Percentiles rank a stretch among this genome's conserved stretches.
phyloP scores from a whole-genome alignment of 345 rosid species.

The Bruguiera parviflora region DNA sequence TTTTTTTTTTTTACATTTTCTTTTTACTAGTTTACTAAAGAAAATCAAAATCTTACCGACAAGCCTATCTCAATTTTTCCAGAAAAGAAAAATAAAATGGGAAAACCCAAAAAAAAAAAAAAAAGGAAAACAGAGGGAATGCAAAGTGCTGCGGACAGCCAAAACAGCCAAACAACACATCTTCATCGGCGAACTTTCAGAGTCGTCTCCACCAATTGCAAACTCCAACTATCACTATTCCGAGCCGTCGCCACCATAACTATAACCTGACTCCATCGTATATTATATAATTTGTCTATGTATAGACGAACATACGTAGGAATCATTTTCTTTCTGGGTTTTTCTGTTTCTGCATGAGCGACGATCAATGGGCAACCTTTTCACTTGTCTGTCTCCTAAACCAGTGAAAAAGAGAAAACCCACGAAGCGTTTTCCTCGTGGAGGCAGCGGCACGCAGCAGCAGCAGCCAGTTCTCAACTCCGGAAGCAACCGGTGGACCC shows the following conservation, averaged over 20 bases:
- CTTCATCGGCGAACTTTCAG: background rate
- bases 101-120: background rate
- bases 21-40: no score
- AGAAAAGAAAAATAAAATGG: no score
- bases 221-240: background rate
- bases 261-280: no score
- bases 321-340: background rate
- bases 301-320: no score
- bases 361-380: conserved; percentile 29
- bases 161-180: background rate
- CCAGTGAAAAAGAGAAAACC: conserved; percentile 12
- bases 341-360: conserved; percentile 1
- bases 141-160: background rate
- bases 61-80: no score
- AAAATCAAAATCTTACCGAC: no score
- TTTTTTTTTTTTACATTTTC: no score
- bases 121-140: background rate
- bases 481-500: conserved; percentile 25
- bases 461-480: conserved; percentile 10
- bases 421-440: conserved; percentile 10
- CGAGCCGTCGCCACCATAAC: no score
- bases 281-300: no score
- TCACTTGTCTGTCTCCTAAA: conserved; percentile 29
- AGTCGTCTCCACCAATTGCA: background rate
- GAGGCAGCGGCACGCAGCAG: background rate